Base-by-base conservation (phyloP, 208 protist genomes). In the Blechomonas ayalai region DNA sequence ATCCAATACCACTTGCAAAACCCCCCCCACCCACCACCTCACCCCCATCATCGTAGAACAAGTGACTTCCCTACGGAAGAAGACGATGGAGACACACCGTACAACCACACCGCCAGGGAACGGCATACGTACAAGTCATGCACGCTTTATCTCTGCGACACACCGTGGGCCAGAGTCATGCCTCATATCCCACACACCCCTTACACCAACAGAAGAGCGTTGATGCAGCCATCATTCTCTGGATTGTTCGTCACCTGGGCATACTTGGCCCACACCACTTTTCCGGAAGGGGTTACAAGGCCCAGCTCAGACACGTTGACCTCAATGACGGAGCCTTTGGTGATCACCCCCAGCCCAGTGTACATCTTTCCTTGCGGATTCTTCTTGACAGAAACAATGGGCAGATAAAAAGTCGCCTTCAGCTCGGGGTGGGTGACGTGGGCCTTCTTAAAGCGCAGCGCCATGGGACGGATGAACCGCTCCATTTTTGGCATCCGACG, bases 161-260 rank as follows among this genome's bases (percentile, higher is more conserved):
- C 31, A 13, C 13, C 13, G 13, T 13, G 31, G 13, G 12, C 10
- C 31, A 35, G 13, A 10, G 31, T 10, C 31, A 35, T 13, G 13
- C 13, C 31, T 9, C 8, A 29, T 55, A 10, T n/a, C n/a, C n/a
- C n/a, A n/a, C n/a, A n/a, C n/a, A n/a, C n/a, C n/a, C n/a, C 35
- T 92, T 97, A 99, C 18, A 99, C 98, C 2, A 99, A 76, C 20
- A 99, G 79, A 15, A 99, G 91, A 6, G 98, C 98, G 59, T 99
- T 99, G 64, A 99, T 98, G 75, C 97, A 99, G 19, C 98, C 99
- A 60, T 99, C 99, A 57, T 99, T 98, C 70, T 99, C 99, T 3
- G 99, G 99, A 63, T 99, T 99, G 86, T 99, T 99, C 4, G 98
- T 99, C 27, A 99, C 96, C 79, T 99, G 98, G 22, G 98, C 99